Base-by-base conservation (phyloP, 108 stramenopile species). In the Craspedostauros australis region DNA sequence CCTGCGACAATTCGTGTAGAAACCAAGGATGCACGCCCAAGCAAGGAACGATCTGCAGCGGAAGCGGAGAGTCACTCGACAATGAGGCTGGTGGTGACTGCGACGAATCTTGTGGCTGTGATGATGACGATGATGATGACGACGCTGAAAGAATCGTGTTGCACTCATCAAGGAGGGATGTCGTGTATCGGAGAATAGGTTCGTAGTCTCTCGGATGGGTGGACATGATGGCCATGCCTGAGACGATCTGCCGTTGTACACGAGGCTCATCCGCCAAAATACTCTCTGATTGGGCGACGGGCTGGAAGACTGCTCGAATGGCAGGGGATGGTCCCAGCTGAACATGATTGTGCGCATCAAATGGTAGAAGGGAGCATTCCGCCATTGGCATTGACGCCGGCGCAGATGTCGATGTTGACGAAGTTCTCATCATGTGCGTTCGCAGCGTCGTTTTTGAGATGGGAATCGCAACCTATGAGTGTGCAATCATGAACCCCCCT, bases 1-100 rank as follows among this genome's bases (percentile, higher is more conserved):
- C 51, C 1, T 60, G 19, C 18, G 68, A 6, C 16, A 77, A 58
- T 61, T 80, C 82, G 46, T 83, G 75, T 31, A 92, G 36, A 46
- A 88, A 88, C 90, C 90, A 92, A 2, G 90, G 90, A 68, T 92
- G 90, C 19, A 92, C 68, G 5, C 90, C 90, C 50, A 79, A 79
- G 52, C 90, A 85, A 5, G 89, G 76, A 14, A 87, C 75, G 1
- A 77, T 53, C 19, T 34, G 41, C n/a, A 37, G 47, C 8, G 6
- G 38, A 19, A 38, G 37, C 38, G 44, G 36, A 14, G 15, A 54
- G 5, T 23, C 34, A 33, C 2, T 15, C n/a, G n/a, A 39, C 8
- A 50, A 48, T 36, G 34, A 12, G 9, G 34, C 11, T 36, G 34
- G 34, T 36, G 34, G 34, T 36, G 34, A 12, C 12, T 9, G 34